These are phyloP conservation scores for Corchorus olitorius DNA, from an alignment of 345 rosid species.

Conservation along the genomic window DNA sequence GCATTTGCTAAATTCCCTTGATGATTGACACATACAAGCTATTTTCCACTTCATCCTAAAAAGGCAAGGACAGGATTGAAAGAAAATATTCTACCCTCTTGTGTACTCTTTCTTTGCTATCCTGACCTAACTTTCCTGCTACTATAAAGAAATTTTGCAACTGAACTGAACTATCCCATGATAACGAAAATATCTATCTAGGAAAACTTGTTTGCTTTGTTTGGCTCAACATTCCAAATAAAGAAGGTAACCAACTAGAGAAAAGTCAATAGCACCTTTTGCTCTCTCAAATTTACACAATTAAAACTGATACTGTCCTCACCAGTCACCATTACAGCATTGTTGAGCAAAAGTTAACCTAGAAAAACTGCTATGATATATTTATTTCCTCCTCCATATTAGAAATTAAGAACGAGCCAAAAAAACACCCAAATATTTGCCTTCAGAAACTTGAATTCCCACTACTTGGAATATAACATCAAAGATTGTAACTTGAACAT, in stretches of 20 bases:
- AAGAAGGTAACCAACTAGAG: not conserved
- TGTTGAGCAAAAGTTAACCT: not conserved
- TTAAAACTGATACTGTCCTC: constrained; percentile 3
- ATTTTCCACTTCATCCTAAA: not conserved
- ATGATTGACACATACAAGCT: not conserved
- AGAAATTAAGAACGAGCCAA: not conserved
- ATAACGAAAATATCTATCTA: not conserved
- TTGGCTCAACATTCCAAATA: not conserved
- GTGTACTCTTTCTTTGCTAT: not conserved
- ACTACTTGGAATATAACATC: not conserved
- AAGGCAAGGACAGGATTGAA: too few species aligned
- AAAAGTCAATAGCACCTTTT: not conserved
- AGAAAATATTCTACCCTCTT: not conserved
- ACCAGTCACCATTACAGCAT: constrained; percentile 2
- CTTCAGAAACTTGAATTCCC: not conserved
- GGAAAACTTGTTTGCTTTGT: not conserved
- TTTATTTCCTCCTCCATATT: too few species aligned
- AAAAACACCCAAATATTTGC: not conserved
- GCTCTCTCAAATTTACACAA: not conserved
- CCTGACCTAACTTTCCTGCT: not conserved
- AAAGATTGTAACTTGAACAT: not conserved
- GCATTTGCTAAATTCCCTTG: not conserved
- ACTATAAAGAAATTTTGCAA: not conserved
- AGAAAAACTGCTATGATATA: not conserved
- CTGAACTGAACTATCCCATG: not conserved